Base-by-base conservation (phyloP, 2,329 filamentous ascomycete genomes). In the Aphanoascus verrucosus region DNA sequence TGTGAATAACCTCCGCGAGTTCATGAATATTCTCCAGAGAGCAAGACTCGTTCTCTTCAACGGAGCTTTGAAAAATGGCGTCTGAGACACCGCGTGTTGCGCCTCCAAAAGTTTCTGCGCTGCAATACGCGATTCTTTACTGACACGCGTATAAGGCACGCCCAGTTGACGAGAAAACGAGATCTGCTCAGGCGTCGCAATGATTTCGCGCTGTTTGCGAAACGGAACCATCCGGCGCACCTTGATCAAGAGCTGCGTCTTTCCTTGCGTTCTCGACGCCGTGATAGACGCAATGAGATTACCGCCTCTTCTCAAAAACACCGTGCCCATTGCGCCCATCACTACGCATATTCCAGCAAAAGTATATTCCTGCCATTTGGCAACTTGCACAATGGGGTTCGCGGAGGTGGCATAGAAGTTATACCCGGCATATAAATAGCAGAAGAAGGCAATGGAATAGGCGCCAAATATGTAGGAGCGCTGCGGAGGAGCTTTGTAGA, bases 401-500 rank as follows among this genome's bases (percentile, higher is more conserved):
- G 73, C 65, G 57, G 77, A 74, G 41, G 76, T 72, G 52, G 69
- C 65, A 62, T 74, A 76, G 58, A 75, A 75, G 63, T 79, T 77
- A 60, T 74, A 71, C 45, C 71, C 67, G 1, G 76, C 73, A 61
- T 76, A 80, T 37, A 65, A 59, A 54, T 80, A 72, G 65, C 76
- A 80, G 61, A 78, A 77, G 19, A 73, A 56, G 1, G 77, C 77
- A 23, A 79, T 76, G 12, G 70, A 65, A 66, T 83, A 82, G 63
- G 79, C 80, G 44, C 79, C 77, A 59, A 79, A 63, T 57, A 84
- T 75, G 65, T 82, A 84, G 67, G 76, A 74, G 54, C 77, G 77
- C 61, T 86, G 82, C 1, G 81, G 81, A 12, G 81, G 80, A 1
- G 78, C 77, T 61, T 83, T 74, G 71, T 85, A 88, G 42, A 88